phyloP scores from a whole-genome alignment of 768 basidiomycete genomes.

The Mrakia gelida region DNA sequence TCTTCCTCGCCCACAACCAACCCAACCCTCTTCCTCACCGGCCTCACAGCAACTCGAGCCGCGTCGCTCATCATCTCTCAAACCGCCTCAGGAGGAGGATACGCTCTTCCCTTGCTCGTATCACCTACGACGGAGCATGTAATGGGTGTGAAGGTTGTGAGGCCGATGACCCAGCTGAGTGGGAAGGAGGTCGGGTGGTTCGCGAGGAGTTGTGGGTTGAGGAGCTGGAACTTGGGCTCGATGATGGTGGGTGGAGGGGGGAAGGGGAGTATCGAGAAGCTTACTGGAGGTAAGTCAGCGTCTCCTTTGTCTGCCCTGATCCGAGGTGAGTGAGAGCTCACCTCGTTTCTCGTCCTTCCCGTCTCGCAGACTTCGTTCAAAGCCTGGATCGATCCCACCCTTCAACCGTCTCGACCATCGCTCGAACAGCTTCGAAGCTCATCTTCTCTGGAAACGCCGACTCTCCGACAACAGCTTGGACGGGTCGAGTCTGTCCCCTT shows the following conservation, averaged over 20 bases:
- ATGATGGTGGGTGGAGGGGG: neutral
- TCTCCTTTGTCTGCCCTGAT: neutral
- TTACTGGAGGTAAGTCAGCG: neutral
- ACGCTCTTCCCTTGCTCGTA: slow-evolving; percentile 29
- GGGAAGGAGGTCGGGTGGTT: slow-evolving; percentile 32
- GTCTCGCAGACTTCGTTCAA: slow-evolving; percentile 27
- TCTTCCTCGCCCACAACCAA: neutral
- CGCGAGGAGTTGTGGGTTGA: slow-evolving; percentile 2
- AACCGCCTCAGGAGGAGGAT: slow-evolving; percentile 23
- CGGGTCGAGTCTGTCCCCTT: slow-evolving; percentile 25
- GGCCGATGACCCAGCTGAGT: slow-evolving; percentile 16
- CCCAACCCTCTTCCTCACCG: slow-evolving; percentile 22
- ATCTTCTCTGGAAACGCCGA: slow-evolving; percentile 23
- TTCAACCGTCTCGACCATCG: slow-evolving; percentile 30
- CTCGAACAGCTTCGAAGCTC: slow-evolving; percentile 29
- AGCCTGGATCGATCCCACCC: slow-evolving; percentile 31
- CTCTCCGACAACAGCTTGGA: neutral
- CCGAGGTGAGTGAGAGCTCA: slow-evolving; percentile 13
- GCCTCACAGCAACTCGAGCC: slow-evolving; percentile 20
- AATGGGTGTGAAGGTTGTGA: slow-evolving; percentile 15
- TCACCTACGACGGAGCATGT: slow-evolving; percentile 9
- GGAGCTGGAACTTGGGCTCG: slow-evolving; percentile 12
- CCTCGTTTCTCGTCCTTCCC: neutral
- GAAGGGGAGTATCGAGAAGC: slow-evolving; percentile 9
- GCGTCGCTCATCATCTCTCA: slow-evolving; percentile 25